Evolutionary conservation across 129 eudicot genomes (phyloP), one percentile per base, ranked within the genome.

Genomic region (Pseudognaphalium luteoalbum): DNA sequence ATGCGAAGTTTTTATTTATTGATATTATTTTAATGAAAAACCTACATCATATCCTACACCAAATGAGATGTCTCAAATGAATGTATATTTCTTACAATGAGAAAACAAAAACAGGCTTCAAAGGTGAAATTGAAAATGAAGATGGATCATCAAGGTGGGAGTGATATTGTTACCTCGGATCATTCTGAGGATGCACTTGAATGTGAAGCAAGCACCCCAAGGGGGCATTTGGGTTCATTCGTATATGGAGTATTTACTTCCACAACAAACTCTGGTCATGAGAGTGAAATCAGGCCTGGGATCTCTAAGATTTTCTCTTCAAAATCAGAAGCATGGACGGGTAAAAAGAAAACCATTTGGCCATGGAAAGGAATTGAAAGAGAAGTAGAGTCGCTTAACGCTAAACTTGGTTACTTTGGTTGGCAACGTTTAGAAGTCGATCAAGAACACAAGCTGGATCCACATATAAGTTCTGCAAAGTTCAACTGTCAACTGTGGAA

Each of bases 281-380:
- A 85, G 71, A 67, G 80, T 77, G 96, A 88, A 65, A 83, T 82
- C 41, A 90, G 85, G 80, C 57, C 86, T 12, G 83, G 72, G 22
- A 81, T 89, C 57, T 84, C 73, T 59, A 85, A 81, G 58, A 78
- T 85, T 33, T 75, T 89, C 66, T 67, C 86, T 75, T 85, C 92
- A 32, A 90, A 88, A 76, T 92, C 94, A 12, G 89, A 90, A 71
- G 89, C 89, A 51, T 90, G 87, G 97, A 88, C 84, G 59, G 84
- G 78, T 54, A 86, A 88, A 79, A 88, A 76, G 56, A 76, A 80
- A 28, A 82, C 75, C 57, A 75, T 78, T 37, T 85, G 92, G 92
- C 88, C 95, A 32, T 83, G 88, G 92, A 90, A 85, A 82, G 98
- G 85, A 72, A 86, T 80, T 51, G 92, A 81, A 75, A 60, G 50